Conservation (phyloP, 352 stramenopile species). For the Globisporangium parvum region DNA sequence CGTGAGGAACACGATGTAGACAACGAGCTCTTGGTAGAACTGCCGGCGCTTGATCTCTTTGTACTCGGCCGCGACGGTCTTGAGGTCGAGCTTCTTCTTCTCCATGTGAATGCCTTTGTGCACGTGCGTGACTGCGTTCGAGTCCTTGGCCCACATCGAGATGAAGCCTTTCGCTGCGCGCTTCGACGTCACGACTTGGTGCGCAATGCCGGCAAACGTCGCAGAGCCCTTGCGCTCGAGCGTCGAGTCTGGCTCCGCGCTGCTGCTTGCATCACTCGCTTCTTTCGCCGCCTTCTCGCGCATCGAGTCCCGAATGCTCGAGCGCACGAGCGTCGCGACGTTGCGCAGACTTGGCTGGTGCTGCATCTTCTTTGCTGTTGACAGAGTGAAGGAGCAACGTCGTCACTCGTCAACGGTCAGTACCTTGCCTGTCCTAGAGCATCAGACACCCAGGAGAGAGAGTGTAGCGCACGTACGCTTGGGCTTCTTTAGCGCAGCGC, state of each 20-base stretch:
- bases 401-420: not conserved
- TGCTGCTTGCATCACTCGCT: not conserved
- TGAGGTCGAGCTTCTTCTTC: slow-evolving; percentile 85
- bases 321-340: slow-evolving; percentile 54
- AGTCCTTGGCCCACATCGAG: slow-evolving; percentile 66
- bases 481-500: slow-evolving; percentile 3
- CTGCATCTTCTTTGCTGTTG: slow-evolving; percentile 22
- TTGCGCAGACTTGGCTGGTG: slow-evolving; percentile 53
- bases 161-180: slow-evolving; percentile 66
- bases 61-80: slow-evolving; percentile 70
- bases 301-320: slow-evolving; percentile 43
- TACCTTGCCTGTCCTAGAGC: not conserved
- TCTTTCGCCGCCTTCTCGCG: slow-evolving; percentile 8
- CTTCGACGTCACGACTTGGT: slow-evolving; percentile 66
- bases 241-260: not conserved
- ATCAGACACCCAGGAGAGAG: not conserved
- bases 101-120: slow-evolving; percentile 87
- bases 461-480: slow-evolving; percentile 2
- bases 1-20: slow-evolving; percentile 74
- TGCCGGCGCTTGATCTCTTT: slow-evolving; percentile 84
- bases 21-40: slow-evolving; percentile 86
- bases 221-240: slow-evolving; percentile 18
- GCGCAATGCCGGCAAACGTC: slow-evolving; percentile 69
- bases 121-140: slow-evolving; percentile 36
- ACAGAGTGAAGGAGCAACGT: not conserved